These are phyloP conservation scores for Paracorniculantispora psalliotae DNA, from an alignment of 2,329 filamentous ascomycete genomes.

Conservation along the genomic window DNA sequence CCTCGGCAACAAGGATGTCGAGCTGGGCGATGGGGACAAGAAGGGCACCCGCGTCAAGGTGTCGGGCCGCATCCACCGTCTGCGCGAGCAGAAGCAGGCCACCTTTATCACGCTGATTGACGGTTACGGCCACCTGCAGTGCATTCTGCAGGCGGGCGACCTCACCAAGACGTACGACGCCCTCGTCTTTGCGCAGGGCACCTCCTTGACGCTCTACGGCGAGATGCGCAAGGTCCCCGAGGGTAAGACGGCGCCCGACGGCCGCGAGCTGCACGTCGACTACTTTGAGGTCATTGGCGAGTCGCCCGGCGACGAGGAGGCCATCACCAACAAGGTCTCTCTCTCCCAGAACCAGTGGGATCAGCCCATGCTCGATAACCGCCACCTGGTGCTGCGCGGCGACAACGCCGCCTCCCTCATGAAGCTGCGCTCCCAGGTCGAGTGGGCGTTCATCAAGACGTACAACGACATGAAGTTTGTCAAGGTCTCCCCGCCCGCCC, in stretches of 20 bases:
- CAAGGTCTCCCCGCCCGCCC: constrained; percentile 82
- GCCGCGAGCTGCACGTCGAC: constrained; percentile 86
- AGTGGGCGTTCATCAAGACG: constrained; percentile 72
- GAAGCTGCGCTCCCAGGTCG: constrained; percentile 76
- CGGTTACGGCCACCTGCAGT: constrained; percentile 75
- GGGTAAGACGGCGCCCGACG: constrained; percentile 72
- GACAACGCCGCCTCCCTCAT: constrained; percentile 81
- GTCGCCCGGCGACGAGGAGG: constrained; percentile 81
- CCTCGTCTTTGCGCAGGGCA: constrained; percentile 78
- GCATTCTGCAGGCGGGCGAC: constrained; percentile 68
- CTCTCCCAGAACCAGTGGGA: constrained; percentile 48
- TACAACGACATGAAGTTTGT: constrained; percentile 73
- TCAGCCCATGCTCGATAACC: constrained; percentile 61
- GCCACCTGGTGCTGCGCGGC: constrained; percentile 79
- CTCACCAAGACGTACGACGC: constrained; percentile 91
- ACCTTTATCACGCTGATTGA: constrained; percentile 84
- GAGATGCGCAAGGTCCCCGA: constrained; percentile 78
- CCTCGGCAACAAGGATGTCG: constrained; percentile 64
- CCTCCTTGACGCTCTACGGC: constrained; percentile 78
- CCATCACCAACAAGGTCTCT: constrained; percentile 74
- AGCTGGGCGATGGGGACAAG: constrained; percentile 50
- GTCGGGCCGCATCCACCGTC: constrained; percentile 74
- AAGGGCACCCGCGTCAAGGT: constrained; percentile 74
- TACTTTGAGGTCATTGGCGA: constrained; percentile 77
- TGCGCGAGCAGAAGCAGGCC: constrained; percentile 76